phyloP scores from a whole-genome alignment of 2,329 filamentous ascomycete species.

The Xylaria sp. region DNA sequence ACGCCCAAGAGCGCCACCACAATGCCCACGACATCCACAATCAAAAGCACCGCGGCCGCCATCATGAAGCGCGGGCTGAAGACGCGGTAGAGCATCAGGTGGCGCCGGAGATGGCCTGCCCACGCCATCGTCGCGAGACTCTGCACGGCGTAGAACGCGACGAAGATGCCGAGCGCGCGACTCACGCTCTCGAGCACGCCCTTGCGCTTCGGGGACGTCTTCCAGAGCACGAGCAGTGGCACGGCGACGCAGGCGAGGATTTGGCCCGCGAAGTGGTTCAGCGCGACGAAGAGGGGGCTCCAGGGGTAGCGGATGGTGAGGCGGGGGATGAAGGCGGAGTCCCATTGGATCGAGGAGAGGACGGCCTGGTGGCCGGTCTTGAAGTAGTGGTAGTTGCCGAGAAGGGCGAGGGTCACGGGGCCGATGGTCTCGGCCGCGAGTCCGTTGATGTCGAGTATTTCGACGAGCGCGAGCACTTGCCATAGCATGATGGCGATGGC shows the following conservation, averaged over 20 bases:
- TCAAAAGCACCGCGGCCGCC: constrained; percentile 62
- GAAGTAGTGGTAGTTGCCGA: constrained; percentile 94
- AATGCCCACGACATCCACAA: constrained; percentile 72
- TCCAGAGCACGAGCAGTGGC: constrained; percentile 83
- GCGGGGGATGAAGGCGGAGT: constrained; percentile 86
- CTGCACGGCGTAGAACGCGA: constrained; percentile 77
- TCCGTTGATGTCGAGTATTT: constrained; percentile 56
- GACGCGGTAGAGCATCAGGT: constrained; percentile 94
- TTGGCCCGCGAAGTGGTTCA: constrained; percentile 88
- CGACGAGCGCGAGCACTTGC: constrained; percentile 77
- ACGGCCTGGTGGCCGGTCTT: constrained; percentile 95
- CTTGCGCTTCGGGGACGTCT: constrained; percentile 69
- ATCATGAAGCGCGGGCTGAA: constrained; percentile 90
- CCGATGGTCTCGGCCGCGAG: constrained; percentile 68
- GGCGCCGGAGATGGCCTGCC: constrained; percentile 79
- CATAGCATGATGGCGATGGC: constrained; percentile 76
- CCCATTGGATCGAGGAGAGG: constrained; percentile 88
- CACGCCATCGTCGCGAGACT: constrained; percentile 83
- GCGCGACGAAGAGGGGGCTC: constrained; percentile 71
- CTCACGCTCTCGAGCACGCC: constrained; percentile 65
- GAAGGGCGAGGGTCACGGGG: constrained; percentile 75
- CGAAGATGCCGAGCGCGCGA: constrained; percentile 66
- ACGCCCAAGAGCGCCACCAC: constrained; percentile 67
- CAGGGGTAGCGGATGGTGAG: constrained; percentile 81
- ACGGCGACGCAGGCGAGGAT: constrained; percentile 76